A percentile compares a stretch with the other conserved stretches of the same genome.
These are phyloP conservation scores for Candida neerlandica DNA, from an alignment of 1,139 yeast genomes.

Conservation along the genomic window DNA sequence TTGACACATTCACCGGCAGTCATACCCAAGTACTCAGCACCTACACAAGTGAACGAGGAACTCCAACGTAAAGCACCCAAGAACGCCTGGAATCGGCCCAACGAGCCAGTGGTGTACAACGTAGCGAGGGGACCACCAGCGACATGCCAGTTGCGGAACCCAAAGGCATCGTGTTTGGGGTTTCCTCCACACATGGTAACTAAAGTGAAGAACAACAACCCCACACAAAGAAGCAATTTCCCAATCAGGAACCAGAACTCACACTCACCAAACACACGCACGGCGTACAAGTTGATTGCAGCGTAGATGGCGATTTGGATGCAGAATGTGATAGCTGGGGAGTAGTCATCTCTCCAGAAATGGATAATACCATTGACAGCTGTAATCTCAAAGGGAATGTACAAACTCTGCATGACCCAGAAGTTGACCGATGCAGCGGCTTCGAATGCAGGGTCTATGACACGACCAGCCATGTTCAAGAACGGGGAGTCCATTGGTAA, in stretches of 20 bases:
- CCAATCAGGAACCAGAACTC: slow-evolving; percentile 82
- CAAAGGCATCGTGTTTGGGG: slow-evolving; percentile 64
- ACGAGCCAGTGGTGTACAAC: slow-evolving; percentile 53
- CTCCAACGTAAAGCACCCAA: slow-evolving; percentile 56
- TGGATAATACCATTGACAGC: slow-evolving; percentile 79
- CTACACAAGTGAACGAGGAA: slow-evolving; percentile 74
- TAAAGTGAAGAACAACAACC: slow-evolving; percentile 71
- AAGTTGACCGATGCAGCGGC: slow-evolving; percentile 82
- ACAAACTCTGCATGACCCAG: slow-evolving; percentile 73
- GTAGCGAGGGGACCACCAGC: slow-evolving; percentile 55
- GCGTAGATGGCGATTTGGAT: slow-evolving; percentile 66
- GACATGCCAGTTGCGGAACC: slow-evolving; percentile 64
- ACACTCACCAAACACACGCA: slow-evolving; percentile 71
- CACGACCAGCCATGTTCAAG: slow-evolving; percentile 55
- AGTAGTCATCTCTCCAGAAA: slow-evolving; percentile 78
- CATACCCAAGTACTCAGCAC: slow-evolving; percentile 85
- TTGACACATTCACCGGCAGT: slow-evolving; percentile 79
- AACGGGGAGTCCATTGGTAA: slow-evolving; percentile 71
- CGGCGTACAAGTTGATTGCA: slow-evolving; percentile 70
- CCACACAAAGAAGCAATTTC: slow-evolving; percentile 70
- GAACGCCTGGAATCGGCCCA: slow-evolving; percentile 75
- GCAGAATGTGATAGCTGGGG: slow-evolving; percentile 63
- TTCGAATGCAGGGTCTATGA: slow-evolving; percentile 69
- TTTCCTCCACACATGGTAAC: slow-evolving; percentile 87
- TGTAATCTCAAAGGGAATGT: slow-evolving; percentile 80